Conservation (phyloP, 768 basidiomycete genomes). For the Tulasnella sp. region DNA sequence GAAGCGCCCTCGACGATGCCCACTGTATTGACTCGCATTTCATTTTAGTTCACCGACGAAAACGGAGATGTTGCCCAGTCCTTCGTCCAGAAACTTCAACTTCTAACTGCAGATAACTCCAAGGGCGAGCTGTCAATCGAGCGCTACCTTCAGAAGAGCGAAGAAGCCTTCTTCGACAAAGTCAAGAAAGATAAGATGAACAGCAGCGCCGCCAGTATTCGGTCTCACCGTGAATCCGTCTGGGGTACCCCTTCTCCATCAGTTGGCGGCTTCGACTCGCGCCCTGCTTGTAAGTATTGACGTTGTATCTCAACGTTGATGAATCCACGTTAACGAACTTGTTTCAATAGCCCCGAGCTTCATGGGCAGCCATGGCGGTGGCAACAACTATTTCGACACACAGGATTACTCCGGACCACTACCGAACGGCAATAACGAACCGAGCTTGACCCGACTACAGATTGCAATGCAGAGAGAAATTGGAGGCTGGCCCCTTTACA, state of each 20-base stretch:
- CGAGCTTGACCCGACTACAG: constrained; percentile 81
- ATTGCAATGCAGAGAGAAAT: constrained; percentile 80
- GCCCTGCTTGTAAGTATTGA: constrained; percentile 68
- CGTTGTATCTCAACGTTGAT: not conserved
- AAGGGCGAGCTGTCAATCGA: constrained; percentile 92
- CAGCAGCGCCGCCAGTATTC: constrained; percentile 75
- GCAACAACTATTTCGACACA: constrained; percentile 50
- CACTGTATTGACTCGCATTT: not conserved
- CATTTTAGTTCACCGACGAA: constrained; percentile 80
- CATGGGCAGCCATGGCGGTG: constrained; percentile 37
- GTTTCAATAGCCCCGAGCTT: constrained; percentile 52
- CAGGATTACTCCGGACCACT: constrained; percentile 53
- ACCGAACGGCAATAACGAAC: constrained; percentile 52
- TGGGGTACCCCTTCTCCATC: constrained; percentile 68
- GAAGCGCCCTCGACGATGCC: constrained; percentile 20
- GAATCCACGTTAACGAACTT: not conserved
- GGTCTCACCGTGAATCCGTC: constrained; percentile 76
- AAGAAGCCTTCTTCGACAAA: constrained; percentile 90
- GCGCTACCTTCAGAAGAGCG: constrained; percentile 85
- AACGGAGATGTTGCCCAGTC: constrained; percentile 90
- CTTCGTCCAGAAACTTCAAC: constrained; percentile 83
- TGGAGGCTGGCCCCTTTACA: constrained; percentile 88
- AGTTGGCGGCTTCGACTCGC: constrained; percentile 57
- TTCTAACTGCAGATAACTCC: constrained; percentile 81
- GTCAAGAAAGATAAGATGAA: constrained; percentile 82